phyloP scores from a whole-genome alignment of 148 eudicot species.

The Rhododendron kiyosumense region DNA sequence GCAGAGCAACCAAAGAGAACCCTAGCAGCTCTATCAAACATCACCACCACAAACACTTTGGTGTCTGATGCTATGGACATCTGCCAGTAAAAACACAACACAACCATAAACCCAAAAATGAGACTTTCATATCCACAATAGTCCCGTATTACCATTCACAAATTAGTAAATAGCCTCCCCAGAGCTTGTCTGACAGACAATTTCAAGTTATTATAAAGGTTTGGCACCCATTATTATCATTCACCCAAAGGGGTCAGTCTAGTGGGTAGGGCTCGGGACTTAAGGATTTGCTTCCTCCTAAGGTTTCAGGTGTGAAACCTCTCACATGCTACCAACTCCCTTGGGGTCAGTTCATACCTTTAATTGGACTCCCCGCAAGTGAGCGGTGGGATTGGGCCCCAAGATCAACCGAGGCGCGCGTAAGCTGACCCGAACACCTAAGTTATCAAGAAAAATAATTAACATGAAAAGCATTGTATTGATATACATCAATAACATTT shows the following conservation, averaged over 20 bases:
- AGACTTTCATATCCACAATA: not conserved
- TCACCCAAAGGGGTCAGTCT: not conserved
- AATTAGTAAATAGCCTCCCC: not conserved
- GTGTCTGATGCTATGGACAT: slow-evolving; percentile 70
- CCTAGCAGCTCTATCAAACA: slow-evolving; percentile 84
- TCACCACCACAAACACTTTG: slow-evolving; percentile 67
- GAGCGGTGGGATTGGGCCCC: no score
- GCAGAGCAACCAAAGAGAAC: slow-evolving; percentile 90
- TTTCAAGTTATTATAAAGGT: not conserved
- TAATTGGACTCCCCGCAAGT: no score
- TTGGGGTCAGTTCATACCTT: not conserved
- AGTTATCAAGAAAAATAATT: no score
- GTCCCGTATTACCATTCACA: not conserved
- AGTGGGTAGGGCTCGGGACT: no score
- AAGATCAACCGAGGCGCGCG: no score
- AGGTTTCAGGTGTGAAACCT: no score
- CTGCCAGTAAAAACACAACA: slow-evolving; percentile 26
- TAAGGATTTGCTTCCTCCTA: no score
- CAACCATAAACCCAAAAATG: not conserved
- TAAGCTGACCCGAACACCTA: no score
- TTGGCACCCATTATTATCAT: not conserved
- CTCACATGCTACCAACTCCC: no score
- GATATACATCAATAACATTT: not conserved
- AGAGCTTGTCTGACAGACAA: not conserved
- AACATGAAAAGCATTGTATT: not conserved